Evolutionary conservation across 2,329 filamentous ascomycete species (phyloP), one percentile per base, ranked within the genome.

Genomic region (Neocatenulostroma microsporum): DNA sequence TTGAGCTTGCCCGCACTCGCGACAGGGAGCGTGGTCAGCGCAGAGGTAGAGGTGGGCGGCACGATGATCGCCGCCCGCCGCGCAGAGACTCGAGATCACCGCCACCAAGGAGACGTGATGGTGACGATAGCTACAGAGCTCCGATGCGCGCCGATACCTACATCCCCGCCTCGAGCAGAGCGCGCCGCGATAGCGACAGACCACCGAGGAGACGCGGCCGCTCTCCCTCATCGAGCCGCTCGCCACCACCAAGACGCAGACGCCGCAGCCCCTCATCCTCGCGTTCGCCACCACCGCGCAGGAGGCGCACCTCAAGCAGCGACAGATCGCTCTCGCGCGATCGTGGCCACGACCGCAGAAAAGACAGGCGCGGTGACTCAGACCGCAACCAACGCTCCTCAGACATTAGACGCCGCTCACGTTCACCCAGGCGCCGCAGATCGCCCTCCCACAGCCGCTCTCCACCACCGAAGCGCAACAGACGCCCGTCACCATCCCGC

Each of bases 401-500:
- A n/a, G n/a, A n/a, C n/a, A n/a, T n/a, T n/a, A n/a, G n/a, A n/a
- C n/a, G n/a, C n/a, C n/a, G n/a, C 39, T 55, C 51, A 41, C 48
- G 42, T 29, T 47, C 51, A 23, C 54, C 58, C 21, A 55, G 54
- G 31, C 56, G 57, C 37, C 48, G 43, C 34, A 39, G 42, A 32
- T 68, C 61, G 84, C 52, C 80, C 80, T 11, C 23, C 71, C 37
- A 94, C 78, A 45, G 44, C 30, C 46, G 44, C 41, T 50, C 46
- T 7, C 50, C 50, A 23, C 45, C 47, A 13, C 48, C 50, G 24
- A 53, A 50, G 34, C 50, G 51, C 20, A 45, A n/a, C 34, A 39
- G 43, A 18, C 41, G 43, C 18, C 31, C 34, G 4, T 47, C 45
- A 10, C 39, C 30, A 6, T 45, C 44, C 18, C 30, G 21, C 10